Evolutionary conservation across 2,329 filamentous ascomycete species (phyloP), one percentile per base, ranked within the genome.

Genomic region (Colletotrichum euphorbiae): DNA sequence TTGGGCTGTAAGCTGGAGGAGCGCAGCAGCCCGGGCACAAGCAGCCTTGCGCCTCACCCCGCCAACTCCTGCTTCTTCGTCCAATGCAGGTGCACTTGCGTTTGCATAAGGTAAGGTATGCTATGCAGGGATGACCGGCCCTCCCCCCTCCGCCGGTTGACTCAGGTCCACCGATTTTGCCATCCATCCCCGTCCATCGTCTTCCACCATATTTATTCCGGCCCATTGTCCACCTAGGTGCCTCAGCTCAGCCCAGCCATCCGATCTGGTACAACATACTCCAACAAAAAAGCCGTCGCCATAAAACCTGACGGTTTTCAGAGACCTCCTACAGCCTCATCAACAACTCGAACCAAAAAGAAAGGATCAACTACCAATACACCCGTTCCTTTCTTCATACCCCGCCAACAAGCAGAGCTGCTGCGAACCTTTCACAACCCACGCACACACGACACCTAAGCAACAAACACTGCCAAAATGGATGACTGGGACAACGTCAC

Each of bases 401-500:
- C 9, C 36, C 48, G 5, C 36, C n/a, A 24, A 58, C n/a, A 56
- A 50, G 42, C 52, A 40, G 28, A 28, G 28, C 4, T 8, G 6
- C 6, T 28, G 28, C 7, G 3, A 38, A 28, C 51, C 7, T 54
- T 24, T 40, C 11, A n/a, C 17, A 55, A 31, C 38, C 33, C 31
- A 19, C 36, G 8, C 19, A 50, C 61, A 36, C 33, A 31, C 62
- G 51, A 68, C 61, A 40, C 31, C 17, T n/a, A 69, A 60, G 71
- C 69, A 63, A 28, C 24, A 69, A 60, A 72, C 69, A 63, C 74
- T 74, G 87, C 89, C 90, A 90, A 76, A 59, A 89, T 91, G 87
- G 80, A 79, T 60, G 93, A 97, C 77, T 98, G 95, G 94, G 92
- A 97, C 75, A 81, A 83, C 74, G 89, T 92, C 74, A 97, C 94